Percentiles rank a stretch among this genome's conserved stretches.
Conservation (phyloP, 306 rosid species). For the Quillaja saponaria region DNA sequence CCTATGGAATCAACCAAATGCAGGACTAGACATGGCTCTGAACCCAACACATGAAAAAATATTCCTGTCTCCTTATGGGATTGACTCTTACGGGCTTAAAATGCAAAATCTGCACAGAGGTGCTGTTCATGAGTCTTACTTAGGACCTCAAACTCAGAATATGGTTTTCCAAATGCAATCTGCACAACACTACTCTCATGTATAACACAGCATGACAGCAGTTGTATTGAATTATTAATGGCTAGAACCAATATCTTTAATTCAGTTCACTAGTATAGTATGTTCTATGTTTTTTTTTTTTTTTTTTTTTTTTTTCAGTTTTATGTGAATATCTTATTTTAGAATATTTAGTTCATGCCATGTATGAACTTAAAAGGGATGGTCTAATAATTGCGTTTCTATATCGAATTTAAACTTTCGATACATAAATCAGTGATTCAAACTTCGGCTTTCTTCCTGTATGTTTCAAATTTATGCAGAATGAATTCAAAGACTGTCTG, state of each 20-base stretch:
- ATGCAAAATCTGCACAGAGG: constrained; percentile 46
- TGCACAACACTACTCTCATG: constrained; percentile 50
- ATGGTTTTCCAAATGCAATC: constrained; percentile 71
- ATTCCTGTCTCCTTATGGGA: constrained; percentile 53
- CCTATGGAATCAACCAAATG: constrained; percentile 65
- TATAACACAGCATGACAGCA: constrained; percentile 38
- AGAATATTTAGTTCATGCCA: constrained; percentile 38
- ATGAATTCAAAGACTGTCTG: constrained; percentile 29
- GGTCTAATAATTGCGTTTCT: constrained; percentile 33
- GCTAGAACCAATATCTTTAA: constrained; percentile 38
- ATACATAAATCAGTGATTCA: not conserved
- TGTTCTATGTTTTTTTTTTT: not conserved
- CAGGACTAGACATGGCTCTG: constrained; percentile 43
- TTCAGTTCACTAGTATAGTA: constrained; percentile 40
- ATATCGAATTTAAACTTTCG: no score
- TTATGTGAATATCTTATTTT: constrained; percentile 60
- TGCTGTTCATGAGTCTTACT: constrained; percentile 51
- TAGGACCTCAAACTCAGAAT: constrained; percentile 64
- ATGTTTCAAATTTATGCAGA: constrained; percentile 27
- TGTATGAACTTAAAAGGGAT: constrained; percentile 37
- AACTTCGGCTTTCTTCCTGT: no score
- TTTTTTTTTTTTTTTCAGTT: constrained; percentile 33
- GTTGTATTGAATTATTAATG: constrained; percentile 31
- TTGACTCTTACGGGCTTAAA: constrained; percentile 53
- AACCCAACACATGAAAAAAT: constrained; percentile 45